Evolutionary conservation across 2,329 filamentous ascomycete species (phyloP).

Genomic region (Fusarium sororula): DNA sequence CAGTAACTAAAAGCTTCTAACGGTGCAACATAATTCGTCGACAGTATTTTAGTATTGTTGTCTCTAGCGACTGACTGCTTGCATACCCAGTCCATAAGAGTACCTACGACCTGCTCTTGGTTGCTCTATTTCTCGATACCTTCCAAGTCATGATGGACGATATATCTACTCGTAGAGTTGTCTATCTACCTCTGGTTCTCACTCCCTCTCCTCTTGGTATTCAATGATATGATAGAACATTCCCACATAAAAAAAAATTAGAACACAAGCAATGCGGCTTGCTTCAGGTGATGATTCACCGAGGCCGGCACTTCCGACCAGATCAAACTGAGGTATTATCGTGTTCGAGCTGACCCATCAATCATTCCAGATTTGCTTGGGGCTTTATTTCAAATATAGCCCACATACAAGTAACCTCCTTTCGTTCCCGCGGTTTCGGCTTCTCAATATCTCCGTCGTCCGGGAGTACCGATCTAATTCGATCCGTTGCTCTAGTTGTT

Average conservation of each 20-base stretch:
- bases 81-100: neutral
- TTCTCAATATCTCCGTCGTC: neutral
- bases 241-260: neutral
- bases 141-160: constrained; percentile 3
- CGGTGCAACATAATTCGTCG: neutral
- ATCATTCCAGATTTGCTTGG: neutral
- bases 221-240: neutral
- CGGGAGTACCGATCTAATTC: neutral
- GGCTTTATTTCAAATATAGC: constrained; percentile 6
- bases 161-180: constrained; percentile 12
- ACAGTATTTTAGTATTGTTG: constrained; percentile 1
- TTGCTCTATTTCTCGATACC: constrained; percentile 3
- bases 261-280: neutral
- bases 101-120: neutral
- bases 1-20: neutral
- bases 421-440: neutral
- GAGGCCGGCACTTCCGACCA: constrained; percentile 7
- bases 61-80: constrained; percentile 8
- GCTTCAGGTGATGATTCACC: constrained; percentile 6
- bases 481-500: neutral
- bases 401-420: constrained; percentile 4
- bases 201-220: constrained; percentile 13
- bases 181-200: constrained; percentile 13
- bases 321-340: constrained; percentile 22
- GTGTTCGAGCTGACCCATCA: constrained; percentile 4